Conservation (phyloP, 73 alveolate genomes). For the Paramecium primaurelia region DNA sequence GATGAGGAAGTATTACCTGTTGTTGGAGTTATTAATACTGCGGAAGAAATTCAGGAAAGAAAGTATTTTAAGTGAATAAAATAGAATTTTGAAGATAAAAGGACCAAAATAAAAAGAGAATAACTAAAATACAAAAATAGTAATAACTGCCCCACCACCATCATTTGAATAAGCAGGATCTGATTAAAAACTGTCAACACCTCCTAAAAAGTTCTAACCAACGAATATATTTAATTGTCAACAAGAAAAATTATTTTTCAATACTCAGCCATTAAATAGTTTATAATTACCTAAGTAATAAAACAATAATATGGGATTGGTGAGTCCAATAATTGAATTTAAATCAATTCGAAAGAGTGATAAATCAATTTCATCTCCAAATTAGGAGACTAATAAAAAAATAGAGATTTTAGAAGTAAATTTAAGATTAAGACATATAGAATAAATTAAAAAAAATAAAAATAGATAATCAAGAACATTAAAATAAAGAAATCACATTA, state of each 20-base stretch:
- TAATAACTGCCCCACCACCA: neutral
- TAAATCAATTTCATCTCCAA: neutral
- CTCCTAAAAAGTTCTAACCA: neutral
- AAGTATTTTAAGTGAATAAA: neutral
- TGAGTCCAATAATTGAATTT: neutral
- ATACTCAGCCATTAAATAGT: neutral
- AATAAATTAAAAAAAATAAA: neutral
- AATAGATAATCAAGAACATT: neutral
- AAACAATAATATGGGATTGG: neutral
- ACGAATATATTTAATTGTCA: neutral
- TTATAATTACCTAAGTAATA: neutral
- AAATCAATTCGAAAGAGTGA: neutral
- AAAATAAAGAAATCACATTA: neutral
- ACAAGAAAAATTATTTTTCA: neutral
- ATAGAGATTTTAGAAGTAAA: neutral
- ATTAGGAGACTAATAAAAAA: neutral
- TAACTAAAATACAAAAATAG: neutral
- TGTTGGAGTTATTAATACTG: neutral
- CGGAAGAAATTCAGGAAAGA: neutral
- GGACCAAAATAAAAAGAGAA: neutral
- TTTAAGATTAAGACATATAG: neutral
- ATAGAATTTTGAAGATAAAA: neutral
- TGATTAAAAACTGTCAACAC: neutral
- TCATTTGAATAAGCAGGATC: neutral
- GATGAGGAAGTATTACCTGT: neutral